A percentile compares a stretch with the other conserved stretches of the same genome.
These are phyloP conservation scores for Pachysandra terminalis DNA, from an alignment of 164 flowering plant genomes.

Conservation along the genomic window DNA sequence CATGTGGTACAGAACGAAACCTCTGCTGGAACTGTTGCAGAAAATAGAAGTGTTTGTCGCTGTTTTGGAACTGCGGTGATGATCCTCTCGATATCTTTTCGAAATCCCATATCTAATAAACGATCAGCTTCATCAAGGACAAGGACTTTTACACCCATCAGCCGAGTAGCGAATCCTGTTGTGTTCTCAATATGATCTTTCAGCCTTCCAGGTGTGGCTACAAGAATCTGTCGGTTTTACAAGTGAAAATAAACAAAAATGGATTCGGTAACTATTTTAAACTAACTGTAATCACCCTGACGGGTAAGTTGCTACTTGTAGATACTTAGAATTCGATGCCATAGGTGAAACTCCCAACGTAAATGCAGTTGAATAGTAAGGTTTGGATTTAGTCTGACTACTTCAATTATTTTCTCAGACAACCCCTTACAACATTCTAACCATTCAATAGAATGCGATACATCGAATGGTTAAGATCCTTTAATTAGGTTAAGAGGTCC, in stretches of 20 bases:
- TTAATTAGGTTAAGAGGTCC: background rate
- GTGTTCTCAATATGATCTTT: conserved; percentile 93
- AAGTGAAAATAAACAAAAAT: background rate
- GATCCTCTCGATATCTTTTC: conserved; percentile 86
- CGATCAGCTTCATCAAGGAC: conserved; percentile 99
- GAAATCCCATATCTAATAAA: conserved; percentile 93
- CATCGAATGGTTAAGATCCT: background rate
- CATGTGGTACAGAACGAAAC: conserved; percentile 26
- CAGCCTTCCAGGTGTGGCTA: conserved; percentile 99
- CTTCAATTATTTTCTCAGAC: no score
- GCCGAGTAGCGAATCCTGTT: conserved; percentile 81
- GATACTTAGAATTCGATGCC: background rate
- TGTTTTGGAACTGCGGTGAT: conserved; percentile 91
- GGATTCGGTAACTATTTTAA: no score
- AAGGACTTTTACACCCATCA: conserved; percentile 92
- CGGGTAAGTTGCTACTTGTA: background rate
- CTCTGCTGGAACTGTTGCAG: conserved; percentile 96
- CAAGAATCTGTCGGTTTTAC: conserved; percentile 65
- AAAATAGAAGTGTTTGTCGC: conserved; percentile 90
- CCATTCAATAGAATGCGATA: background rate
- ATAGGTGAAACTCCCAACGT: no score
- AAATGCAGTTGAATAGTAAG: no score
- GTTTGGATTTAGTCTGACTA: no score
- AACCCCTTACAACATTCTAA: no score
- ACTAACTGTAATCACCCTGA: background rate